Evolutionary conservation across 1,284 basidiomycete species (phyloP).

Genomic region (Heterobasidion irregulare): DNA sequence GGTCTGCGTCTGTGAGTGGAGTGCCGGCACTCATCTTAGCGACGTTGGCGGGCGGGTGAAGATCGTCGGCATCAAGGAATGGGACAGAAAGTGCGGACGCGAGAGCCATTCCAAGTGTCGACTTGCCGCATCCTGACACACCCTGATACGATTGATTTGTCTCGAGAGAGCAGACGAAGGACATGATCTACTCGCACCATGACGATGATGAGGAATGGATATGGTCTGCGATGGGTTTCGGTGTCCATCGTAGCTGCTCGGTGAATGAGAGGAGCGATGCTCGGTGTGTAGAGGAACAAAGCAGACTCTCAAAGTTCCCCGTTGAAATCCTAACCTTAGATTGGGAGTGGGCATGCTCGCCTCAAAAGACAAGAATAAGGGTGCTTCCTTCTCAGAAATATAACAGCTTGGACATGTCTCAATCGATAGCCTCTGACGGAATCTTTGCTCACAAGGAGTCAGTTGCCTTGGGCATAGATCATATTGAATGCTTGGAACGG

Average conservation of each 20-base stretch:
- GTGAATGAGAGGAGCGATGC: no score
- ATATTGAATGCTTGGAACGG: neutral
- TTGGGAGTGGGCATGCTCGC: no score
- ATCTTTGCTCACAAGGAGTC: no score
- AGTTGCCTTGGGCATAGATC: neutral
- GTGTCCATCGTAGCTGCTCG: neutral
- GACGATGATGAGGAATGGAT: constrained; percentile 29
- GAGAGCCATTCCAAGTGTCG: constrained; percentile 70
- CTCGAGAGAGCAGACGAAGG: neutral
- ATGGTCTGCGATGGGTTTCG: no score
- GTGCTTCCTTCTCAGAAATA: no score
- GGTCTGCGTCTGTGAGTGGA: constrained; percentile 79
- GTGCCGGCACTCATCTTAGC: constrained; percentile 81
- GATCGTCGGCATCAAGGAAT: constrained; percentile 86
- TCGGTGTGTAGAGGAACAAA: no score
- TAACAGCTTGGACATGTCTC: no score
- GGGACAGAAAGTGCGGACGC: constrained; percentile 54
- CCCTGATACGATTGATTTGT: constrained; percentile 35
- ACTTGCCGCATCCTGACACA: constrained; percentile 82
- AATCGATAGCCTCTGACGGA: no score
- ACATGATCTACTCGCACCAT: constrained; percentile 29
- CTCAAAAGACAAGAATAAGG: no score
- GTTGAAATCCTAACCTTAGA: no score
- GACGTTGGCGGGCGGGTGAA: constrained; percentile 79
- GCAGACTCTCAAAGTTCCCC: no score